A percentile compares a stretch with the other conserved stretches of the same genome.
Evolutionary conservation across 768 basidiomycete genomes (phyloP).

Genomic region (Hygrocybe punicea): DNA sequence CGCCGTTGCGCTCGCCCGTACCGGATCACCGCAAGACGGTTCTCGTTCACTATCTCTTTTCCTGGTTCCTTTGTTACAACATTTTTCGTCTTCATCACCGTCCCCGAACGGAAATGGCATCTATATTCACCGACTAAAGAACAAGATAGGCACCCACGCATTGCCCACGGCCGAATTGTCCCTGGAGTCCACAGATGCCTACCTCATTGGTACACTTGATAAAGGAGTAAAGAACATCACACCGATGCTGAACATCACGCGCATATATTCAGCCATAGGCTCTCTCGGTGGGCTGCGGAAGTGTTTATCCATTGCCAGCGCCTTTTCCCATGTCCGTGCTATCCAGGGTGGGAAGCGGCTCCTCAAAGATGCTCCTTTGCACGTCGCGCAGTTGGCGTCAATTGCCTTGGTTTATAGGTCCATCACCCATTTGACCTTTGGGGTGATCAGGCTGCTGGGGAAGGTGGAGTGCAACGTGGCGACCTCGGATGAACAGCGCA

Average conservation of each 20-base stretch:
- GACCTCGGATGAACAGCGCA: conserved; percentile 44
- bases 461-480: conserved; percentile 57
- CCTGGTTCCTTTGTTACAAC: conserved; percentile 57
- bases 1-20: conserved; percentile 70
- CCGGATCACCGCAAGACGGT: conserved; percentile 52
- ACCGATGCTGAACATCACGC: conserved; percentile 74
- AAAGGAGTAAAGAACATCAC: conserved; percentile 65
- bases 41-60: conserved; percentile 72
- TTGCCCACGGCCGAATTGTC: conserved; percentile 75
- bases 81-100: conserved; percentile 39
- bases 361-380: conserved; percentile 54
- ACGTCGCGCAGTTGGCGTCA: conserved; percentile 61
- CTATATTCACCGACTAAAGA: conserved; percentile 67
- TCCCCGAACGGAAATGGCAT: conserved; percentile 61
- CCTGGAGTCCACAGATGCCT: conserved; percentile 55
- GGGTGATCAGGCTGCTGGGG: conserved; percentile 56
- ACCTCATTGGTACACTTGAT: conserved; percentile 56
- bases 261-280: conserved; percentile 58
- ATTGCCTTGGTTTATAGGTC: conserved; percentile 64
- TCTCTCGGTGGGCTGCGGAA: conserved; percentile 58
- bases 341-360: conserved; percentile 51
- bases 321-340: conserved; percentile 58
- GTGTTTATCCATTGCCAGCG: conserved; percentile 60
- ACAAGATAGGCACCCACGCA: conserved; percentile 72
- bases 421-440: conserved; percentile 60